Percentiles rank a stretch among this genome's conserved stretches.
Evolutionary conservation across 805 yeast species (phyloP).

Genomic region (Candida yuanshanica): DNA sequence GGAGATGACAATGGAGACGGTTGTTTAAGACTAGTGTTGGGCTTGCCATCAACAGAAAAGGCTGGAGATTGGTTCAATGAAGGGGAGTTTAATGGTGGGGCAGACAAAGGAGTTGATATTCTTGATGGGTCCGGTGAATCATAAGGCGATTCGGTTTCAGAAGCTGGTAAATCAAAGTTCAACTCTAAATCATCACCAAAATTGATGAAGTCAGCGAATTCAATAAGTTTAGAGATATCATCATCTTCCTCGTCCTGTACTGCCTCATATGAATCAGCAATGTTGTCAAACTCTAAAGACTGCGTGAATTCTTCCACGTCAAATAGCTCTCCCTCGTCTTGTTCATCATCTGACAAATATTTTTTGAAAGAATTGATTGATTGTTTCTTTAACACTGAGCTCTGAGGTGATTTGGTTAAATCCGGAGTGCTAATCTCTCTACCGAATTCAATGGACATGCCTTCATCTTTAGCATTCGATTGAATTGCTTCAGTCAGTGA

Average conservation of each 20-base stretch:
- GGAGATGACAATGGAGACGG: slow-evolving; percentile 19
- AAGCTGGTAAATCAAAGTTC: slow-evolving; percentile 25
- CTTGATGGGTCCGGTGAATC: background rate
- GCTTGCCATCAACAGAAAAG: background rate
- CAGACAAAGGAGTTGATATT: slow-evolving; percentile 2
- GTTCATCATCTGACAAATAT: slow-evolving; percentile 5
- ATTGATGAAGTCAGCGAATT: slow-evolving; percentile 40
- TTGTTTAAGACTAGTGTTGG: background rate
- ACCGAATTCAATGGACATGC: slow-evolving; percentile 40
- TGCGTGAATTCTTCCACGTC: slow-evolving; percentile 23
- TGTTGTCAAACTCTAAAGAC: slow-evolving; percentile 15
- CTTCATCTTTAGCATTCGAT: slow-evolving; percentile 37
- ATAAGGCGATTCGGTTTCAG: background rate
- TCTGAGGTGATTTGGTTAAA: slow-evolving; percentile 30
- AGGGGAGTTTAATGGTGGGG: slow-evolving; percentile 13
- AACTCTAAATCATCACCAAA: slow-evolving; percentile 39
- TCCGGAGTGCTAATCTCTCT: slow-evolving; percentile 23
- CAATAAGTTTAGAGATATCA: slow-evolving; percentile 35
- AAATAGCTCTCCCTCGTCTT: slow-evolving; percentile 19
- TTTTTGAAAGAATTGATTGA: slow-evolving; percentile 5
- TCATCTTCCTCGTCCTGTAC: slow-evolving; percentile 19
- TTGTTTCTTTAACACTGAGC: slow-evolving; percentile 30
- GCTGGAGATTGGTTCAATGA: background rate
- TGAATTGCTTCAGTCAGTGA: slow-evolving; percentile 28
- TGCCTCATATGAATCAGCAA: slow-evolving; percentile 5